Percentiles rank a stretch among this genome's conserved stretches.
phyloP scores from a whole-genome alignment of 1,139 yeast genomes.

The Kodamaea plutei region DNA sequence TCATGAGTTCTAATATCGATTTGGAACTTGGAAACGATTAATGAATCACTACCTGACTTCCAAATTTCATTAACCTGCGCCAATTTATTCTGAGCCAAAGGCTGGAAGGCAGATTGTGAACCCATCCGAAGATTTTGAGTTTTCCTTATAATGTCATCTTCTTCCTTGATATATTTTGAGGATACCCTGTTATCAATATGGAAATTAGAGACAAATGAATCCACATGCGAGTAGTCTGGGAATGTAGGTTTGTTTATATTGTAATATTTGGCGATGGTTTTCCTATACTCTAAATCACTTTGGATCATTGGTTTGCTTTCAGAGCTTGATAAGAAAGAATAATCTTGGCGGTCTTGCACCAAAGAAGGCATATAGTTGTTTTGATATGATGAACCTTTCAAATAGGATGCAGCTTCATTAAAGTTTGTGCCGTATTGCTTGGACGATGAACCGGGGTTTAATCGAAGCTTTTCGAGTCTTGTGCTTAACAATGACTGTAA shows the following conservation, averaged over 20 bases:
- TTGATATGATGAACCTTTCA: slow-evolving; percentile 13
- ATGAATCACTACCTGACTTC: slow-evolving; percentile 16
- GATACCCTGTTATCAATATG: slow-evolving; percentile 11
- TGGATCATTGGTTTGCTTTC: slow-evolving; percentile 2
- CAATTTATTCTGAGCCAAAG: slow-evolving; percentile 13
- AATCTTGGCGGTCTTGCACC: neutral
- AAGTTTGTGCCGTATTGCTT: slow-evolving; percentile 14
- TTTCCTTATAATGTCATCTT: slow-evolving; percentile 7
- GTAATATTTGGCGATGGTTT: slow-evolving; percentile 10
- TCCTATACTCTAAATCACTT: slow-evolving; percentile 8
- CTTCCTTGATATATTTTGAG: slow-evolving; percentile 9
- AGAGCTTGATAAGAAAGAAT: slow-evolving; percentile 1
- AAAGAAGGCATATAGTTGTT: slow-evolving; percentile 9
- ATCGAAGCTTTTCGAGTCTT: slow-evolving; percentile 5
- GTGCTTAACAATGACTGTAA: slow-evolving; percentile 6
- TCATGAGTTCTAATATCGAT: slow-evolving; percentile 68
- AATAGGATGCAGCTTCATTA: slow-evolving; percentile 8
- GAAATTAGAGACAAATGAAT: slow-evolving; percentile 13
- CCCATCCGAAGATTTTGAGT: slow-evolving; percentile 8
- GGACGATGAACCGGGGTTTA: neutral
- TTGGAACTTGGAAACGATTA: slow-evolving; percentile 27
- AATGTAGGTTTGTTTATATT: slow-evolving; percentile 11
- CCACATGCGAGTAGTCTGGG: slow-evolving; percentile 11
- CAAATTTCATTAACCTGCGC: slow-evolving; percentile 22
- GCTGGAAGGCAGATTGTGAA: slow-evolving; percentile 9